Percentiles rank a stretch among this genome's conserved stretches.
Conservation (phyloP, 2,329 filamentous ascomycete genomes). For the Rhynchosporium graminicola region DNA sequence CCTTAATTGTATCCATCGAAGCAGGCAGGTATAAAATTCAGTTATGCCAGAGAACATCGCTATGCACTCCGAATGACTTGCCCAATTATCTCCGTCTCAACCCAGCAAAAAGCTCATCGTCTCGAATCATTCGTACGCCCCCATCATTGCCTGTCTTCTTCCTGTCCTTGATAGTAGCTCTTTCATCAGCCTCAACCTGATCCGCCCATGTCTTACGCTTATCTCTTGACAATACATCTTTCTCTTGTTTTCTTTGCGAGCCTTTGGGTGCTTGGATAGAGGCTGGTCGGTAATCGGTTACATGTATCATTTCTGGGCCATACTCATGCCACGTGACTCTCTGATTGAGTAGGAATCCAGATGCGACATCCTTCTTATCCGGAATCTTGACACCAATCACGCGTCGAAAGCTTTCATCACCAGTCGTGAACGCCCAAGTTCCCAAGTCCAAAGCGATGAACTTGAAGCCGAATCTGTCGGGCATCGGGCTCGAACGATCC, state of each 20-base stretch:
- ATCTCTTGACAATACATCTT: not conserved
- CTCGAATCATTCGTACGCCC: not conserved
- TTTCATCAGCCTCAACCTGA: not conserved
- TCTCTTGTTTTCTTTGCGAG: not conserved
- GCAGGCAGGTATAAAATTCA: too few relatives aligned
- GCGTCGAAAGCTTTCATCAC: not conserved
- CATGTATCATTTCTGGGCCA: not conserved
- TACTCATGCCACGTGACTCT: not conserved
- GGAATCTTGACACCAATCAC: conserved; percentile 14
- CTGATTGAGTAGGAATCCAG: conserved; percentile 11
- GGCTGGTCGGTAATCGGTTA: not conserved
- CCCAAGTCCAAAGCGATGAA: conserved; percentile 8
- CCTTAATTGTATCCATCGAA: too few relatives aligned
- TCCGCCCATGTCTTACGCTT: not conserved
- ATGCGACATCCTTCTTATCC: not conserved
- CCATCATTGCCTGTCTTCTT: not conserved
- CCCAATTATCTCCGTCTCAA: not conserved
- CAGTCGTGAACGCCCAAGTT: not conserved
- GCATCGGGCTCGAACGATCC: not conserved
- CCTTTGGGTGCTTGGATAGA: not conserved
- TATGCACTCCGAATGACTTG: not conserved
- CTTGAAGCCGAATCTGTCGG: conserved; percentile 3
- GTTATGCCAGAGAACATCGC: not conserved
- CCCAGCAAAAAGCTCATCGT: not conserved
- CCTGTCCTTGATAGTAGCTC: not conserved